Evolutionary conservation across 2,329 filamentous ascomycete genomes (phyloP).

Genomic region (Pseudogymnoascus sp.): DNA sequence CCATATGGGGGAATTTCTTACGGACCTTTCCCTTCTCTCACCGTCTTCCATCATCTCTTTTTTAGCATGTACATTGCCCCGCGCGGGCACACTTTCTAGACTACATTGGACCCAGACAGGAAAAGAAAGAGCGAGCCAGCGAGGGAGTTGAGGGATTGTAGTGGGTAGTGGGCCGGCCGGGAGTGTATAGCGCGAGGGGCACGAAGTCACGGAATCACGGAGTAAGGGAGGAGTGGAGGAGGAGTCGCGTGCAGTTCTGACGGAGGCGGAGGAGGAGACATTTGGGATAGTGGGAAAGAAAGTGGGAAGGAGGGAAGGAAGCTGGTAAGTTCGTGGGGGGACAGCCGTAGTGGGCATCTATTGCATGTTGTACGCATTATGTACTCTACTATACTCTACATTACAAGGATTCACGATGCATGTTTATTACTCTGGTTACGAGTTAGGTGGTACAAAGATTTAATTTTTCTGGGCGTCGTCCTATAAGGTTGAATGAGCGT

Average conservation of each 20-base stretch:
- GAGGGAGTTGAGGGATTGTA: background rate
- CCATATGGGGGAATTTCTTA: background rate
- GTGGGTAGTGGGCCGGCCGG: conserved; percentile 6
- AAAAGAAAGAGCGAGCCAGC: background rate
- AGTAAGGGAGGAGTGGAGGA: background rate
- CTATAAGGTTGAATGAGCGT: conserved; percentile 1
- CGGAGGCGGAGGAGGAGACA: background rate
- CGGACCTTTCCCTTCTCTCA: background rate
- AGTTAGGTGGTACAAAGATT: background rate
- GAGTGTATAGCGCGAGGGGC: background rate
- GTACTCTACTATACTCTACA: background rate
- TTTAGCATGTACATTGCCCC: conserved; percentile 3
- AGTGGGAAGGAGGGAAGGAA: background rate
- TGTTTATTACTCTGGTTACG: conserved; percentile 2
- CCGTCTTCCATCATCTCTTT: background rate
- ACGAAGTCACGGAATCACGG: background rate
- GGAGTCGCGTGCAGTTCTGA: background rate
- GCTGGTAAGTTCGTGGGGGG: background rate
- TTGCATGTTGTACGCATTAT: too few species aligned
- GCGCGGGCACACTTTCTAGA: background rate
- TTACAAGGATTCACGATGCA: background rate
- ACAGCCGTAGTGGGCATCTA: background rate
- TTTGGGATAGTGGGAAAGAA: background rate
- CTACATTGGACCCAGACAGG: background rate
- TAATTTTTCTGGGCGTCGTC: background rate